phyloP scores from a whole-genome alignment of 139 green algal species.

The Diplosphaera chodatii region DNA sequence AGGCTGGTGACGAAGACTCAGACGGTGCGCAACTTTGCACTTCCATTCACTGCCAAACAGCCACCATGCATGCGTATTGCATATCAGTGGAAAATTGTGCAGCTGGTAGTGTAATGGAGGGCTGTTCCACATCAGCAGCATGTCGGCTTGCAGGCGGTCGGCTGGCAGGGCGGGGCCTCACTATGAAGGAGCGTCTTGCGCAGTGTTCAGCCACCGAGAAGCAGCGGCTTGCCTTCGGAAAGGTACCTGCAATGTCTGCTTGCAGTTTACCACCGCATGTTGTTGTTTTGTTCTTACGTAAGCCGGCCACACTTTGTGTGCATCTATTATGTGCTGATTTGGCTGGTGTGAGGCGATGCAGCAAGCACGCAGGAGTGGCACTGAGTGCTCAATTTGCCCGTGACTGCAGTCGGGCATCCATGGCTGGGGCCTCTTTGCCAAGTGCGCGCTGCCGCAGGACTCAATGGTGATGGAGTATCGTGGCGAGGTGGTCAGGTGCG shows the following conservation, averaged over 20 bases:
- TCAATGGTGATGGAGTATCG: constrained; percentile 84
- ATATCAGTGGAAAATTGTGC: too few species aligned
- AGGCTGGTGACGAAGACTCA: neutral
- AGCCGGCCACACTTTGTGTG: too few species aligned
- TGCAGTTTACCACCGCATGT: neutral
- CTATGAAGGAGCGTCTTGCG: constrained; percentile 32
- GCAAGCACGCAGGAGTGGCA: too few species aligned
- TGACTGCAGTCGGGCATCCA: constrained; percentile 62
- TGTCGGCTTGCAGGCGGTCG: neutral
- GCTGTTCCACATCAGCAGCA: too few species aligned
- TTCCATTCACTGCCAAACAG: too few species aligned
- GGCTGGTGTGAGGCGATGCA: too few species aligned
- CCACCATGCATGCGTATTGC: too few species aligned
- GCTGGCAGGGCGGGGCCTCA: constrained; percentile 1
- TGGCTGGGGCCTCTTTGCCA: constrained; percentile 83
- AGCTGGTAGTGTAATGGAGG: too few species aligned
- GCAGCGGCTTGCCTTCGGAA: constrained; percentile 73
- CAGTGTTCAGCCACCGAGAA: constrained; percentile 41
- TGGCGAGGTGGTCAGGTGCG: constrained; percentile 59
- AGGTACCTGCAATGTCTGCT: constrained; percentile 33
- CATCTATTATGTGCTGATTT: too few species aligned
- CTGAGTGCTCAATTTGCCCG: too few species aligned
- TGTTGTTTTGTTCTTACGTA: too few species aligned
- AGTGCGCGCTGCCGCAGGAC: constrained; percentile 57
- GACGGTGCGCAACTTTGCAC: neutral